phyloP scores from a whole-genome alignment of 805 yeast species.

The Schizosaccharomyces lindneri region DNA sequence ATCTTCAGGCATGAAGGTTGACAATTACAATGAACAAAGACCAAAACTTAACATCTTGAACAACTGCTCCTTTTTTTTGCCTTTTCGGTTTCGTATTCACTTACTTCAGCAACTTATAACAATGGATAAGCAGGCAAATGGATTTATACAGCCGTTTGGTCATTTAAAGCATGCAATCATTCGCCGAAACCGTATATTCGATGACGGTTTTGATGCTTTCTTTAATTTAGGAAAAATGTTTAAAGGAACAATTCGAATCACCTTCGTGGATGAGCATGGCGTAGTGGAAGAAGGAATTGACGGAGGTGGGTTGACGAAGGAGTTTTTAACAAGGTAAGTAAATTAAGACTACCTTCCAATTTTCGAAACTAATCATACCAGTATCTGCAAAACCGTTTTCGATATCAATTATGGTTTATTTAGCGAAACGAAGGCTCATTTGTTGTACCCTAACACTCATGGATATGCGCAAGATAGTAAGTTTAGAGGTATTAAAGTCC shows the following conservation, averaged over 20 bases:
- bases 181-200: conserved; percentile 42
- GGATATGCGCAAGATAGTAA: conserved; percentile 4
- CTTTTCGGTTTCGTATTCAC: conserved; percentile 48
- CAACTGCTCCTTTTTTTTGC: conserved; percentile 54
- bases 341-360: no score
- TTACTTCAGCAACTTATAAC: conserved; percentile 41
- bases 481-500: neutral
- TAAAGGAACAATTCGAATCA: conserved; percentile 35
- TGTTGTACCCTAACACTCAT: conserved; percentile 49
- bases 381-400: conserved; percentile 47
- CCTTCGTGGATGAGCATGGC: conserved; percentile 48
- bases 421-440: conserved; percentile 24
- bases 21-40: conserved; percentile 4
- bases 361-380: no score
- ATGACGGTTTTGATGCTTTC: conserved; percentile 47
- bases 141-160: conserved; percentile 8
- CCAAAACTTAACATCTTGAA: conserved; percentile 26
- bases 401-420: conserved; percentile 19
- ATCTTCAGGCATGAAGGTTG: conserved; percentile 11
- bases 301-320: conserved; percentile 92
- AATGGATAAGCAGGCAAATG: conserved; percentile 20
- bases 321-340: conserved; percentile 32
- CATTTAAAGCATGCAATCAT: conserved; percentile 23
- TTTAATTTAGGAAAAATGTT: conserved; percentile 28
- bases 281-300: conserved; percentile 70